Evolutionary conservation across 2,329 filamentous ascomycete species (phyloP), one percentile per base, ranked within the genome.

Genomic region (Ophiostoma australiae): DNA sequence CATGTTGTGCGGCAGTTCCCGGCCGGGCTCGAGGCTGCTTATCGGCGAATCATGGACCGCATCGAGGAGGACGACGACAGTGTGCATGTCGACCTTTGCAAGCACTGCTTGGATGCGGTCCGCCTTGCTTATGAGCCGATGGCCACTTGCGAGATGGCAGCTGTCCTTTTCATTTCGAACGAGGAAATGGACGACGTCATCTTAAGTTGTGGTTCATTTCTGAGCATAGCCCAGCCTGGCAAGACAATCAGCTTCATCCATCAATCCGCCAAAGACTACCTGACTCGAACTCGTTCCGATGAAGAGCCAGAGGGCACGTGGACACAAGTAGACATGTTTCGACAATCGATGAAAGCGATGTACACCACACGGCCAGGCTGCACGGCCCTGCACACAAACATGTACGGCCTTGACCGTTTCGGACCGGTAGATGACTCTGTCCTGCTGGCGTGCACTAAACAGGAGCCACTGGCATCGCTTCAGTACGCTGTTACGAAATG

Each of bases 1-100:
- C 5, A 15, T 4, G 27, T 63, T 20, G 27, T 63, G 10, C 23
- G 23, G 27, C 0, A 63, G 23, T 63, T 63, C 23, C 58, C 58
- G 11, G 3, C 23, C 27, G 58, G 58, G 15, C 58, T 63, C 4
- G 15, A 15, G 6, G 23, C 27, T 31, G 31, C 31, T 2, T 63
- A 63, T 6, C 8, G 27, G 4, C 58, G 58, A 13, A 63, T 63
- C 11, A 33, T 63, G 58, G 31, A 17, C 27, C 13, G 15, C 27
- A 63, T 63, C 11, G 58, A 63, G 13, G 58, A 63, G 27, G 58
- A 63, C 58, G 31, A 63, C 58, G 58, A 63, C 23, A 33, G 15
- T 17, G 10, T 15, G 10, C 10, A 63, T 7, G 27, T 33, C 23
- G 58, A 63, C 10, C 27, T 17, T 35, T 63, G 58, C 58, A 63